Percentiles rank a stretch among this genome's conserved stretches.
phyloP scores from a whole-genome alignment of 1,284 basidiomycete species.

The Cronartium ribicola region DNA sequence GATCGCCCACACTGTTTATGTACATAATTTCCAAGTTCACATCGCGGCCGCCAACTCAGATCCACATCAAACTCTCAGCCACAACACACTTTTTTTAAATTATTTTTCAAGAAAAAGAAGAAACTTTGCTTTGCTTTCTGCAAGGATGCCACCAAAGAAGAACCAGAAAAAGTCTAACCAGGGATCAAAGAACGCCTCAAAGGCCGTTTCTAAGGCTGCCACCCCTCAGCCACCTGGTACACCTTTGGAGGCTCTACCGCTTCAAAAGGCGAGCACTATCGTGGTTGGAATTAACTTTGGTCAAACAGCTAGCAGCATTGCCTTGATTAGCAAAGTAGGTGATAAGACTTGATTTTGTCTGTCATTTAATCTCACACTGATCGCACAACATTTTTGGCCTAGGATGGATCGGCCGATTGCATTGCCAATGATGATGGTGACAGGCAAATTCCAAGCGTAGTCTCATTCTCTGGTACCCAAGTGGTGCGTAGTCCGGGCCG shows the following conservation, averaged over 20 bases:
- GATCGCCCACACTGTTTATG: too few species aligned
- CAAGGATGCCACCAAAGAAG: conserved; percentile 35
- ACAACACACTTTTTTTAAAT: too few species aligned
- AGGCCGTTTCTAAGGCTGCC: conserved; percentile 31
- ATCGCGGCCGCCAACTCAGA: too few species aligned
- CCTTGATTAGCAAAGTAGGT: conserved; percentile 85
- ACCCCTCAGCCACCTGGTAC: conserved; percentile 39
- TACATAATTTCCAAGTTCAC: too few species aligned
- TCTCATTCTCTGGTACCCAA: conserved; percentile 87
- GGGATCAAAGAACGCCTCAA: conserved; percentile 33
- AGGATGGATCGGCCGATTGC: conserved; percentile 84
- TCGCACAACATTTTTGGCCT: neutral
- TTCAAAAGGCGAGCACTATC: conserved; percentile 45
- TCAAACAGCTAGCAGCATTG: conserved; percentile 89
- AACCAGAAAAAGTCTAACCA: conserved; percentile 40
- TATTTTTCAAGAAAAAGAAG: too few species aligned
- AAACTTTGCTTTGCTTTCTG: too few species aligned
- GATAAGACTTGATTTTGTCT: conserved; percentile 19
- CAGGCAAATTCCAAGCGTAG: conserved; percentile 90
- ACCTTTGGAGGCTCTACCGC: conserved; percentile 24
- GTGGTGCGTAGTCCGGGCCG: conserved; percentile 59
- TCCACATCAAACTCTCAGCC: too few species aligned
- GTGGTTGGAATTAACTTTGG: conserved; percentile 93
- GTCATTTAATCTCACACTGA: neutral
- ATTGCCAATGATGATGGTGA: conserved; percentile 99